Conservation (phyloP, 257 asterid species). For the Thymus mandschuricus region DNA sequence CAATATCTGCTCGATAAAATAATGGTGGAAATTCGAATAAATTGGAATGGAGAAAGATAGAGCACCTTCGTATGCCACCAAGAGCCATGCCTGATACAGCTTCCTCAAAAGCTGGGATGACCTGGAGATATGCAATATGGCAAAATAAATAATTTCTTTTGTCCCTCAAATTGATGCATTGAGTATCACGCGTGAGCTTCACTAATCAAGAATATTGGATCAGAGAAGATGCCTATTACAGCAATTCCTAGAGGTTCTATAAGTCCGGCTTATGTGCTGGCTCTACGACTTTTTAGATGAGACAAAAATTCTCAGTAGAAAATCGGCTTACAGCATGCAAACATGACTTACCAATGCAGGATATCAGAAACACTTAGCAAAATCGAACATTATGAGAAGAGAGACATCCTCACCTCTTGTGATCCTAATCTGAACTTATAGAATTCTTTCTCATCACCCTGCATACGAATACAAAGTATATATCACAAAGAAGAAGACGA, state of each 20-base stretch:
- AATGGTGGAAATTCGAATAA: background rate
- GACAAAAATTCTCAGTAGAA: slow-evolving; percentile 2
- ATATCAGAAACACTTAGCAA: slow-evolving; percentile 19
- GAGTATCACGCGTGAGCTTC: background rate
- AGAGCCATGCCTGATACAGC: slow-evolving; percentile 89
- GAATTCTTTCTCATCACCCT: slow-evolving; percentile 95
- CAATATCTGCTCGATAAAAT: slow-evolving; percentile 4
- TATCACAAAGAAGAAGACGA: slow-evolving; percentile 25
- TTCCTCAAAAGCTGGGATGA: slow-evolving; percentile 96
- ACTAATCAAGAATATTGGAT: background rate
- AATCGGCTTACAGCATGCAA: background rate
- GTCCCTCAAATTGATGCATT: background rate
- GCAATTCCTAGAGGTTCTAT: background rate
- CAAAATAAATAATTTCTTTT: slow-evolving; percentile 22
- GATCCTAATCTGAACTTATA: slow-evolving; percentile 90
- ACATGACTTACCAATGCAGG: slow-evolving; percentile 24
- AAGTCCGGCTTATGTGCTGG: background rate
- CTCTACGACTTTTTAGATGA: background rate
- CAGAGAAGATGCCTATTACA: background rate
- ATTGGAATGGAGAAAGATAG: slow-evolving; percentile 11
- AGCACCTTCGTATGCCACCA: slow-evolving; percentile 90
- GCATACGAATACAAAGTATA: slow-evolving; percentile 37
- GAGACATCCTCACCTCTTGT: slow-evolving; percentile 59
- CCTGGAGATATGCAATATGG: slow-evolving; percentile 53
- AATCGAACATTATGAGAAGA: background rate